Base-by-base conservation (phyloP, 768 basidiomycete species). In the Rhodotorula toruloides region DNA sequence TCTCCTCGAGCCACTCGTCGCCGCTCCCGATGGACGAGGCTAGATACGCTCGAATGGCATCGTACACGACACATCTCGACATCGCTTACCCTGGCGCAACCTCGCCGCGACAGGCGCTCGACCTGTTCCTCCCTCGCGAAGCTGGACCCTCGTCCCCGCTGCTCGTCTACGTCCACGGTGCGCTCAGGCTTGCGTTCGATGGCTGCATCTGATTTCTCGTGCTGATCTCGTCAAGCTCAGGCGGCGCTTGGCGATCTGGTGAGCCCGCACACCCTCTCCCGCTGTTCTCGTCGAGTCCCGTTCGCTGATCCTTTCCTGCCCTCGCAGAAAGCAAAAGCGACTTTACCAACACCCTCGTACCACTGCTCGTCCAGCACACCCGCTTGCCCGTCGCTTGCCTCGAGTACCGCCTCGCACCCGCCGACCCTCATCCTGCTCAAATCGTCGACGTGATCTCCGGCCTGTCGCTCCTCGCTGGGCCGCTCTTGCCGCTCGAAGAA, bases 151-250 rank as follows among this genome's bases (percentile, higher is more conserved):
- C 50, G 12, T 9, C 68, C 9, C 55, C 50, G 4, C 60, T 70
- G 12, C 68, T 70, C 47, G 63, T 70, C 43, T 70, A 47, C 55
- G 39, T 70, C n/a, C 68, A 70, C 19, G 68, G 68, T 65, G 25
- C 34, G 68, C 50, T 42, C 14, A n/a, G 13, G 25, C 4, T 8
- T 3, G 2, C 34, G 17, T 42, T 14, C 27, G 2, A 11, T 11
- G 5, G n/a, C 50, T 31, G 21, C 37, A n/a, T 3, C 12, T 17
- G 10, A 22, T 29, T 27, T 44, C 40, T 34, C 21, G 34, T 40
- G 27, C 52, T 27, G 32, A 1, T 19, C 49, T 36, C 21, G 19
- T 12, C 42, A n/a, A 17, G 16, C 21, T 6, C 58, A 70, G 68
- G 68, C 16, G 68, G 68, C 4, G 68, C 68, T 0, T 70, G 68